phyloP scores from a whole-genome alignment of 1,284 basidiomycete genomes.

The Peniophora sp. region DNA sequence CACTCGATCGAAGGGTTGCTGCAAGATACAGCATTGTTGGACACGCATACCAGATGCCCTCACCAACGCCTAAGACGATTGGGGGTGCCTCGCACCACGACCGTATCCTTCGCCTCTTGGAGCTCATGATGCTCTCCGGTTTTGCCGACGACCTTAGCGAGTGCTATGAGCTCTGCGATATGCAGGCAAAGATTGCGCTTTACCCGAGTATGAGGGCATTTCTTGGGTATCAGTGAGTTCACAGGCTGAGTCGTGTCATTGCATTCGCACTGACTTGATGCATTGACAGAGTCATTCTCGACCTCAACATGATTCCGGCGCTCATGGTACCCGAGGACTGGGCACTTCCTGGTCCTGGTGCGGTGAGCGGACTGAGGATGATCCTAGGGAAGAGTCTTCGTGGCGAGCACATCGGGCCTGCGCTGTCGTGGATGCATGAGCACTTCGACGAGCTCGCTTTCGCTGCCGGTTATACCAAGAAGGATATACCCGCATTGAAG shows the following conservation, averaged over 20 bases:
- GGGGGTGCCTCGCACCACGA: conserved; percentile 20
- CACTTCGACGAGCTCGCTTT: conserved; percentile 29
- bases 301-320: conserved; percentile 33
- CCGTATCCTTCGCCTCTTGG: conserved; percentile 28
- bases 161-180: conserved; percentile 27
- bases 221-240: conserved; percentile 30
- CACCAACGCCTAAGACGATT: conserved; percentile 20
- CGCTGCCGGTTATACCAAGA: conserved; percentile 22
- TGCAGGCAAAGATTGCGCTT: conserved; percentile 23
- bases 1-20: conserved; percentile 19
- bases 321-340: conserved; percentile 32
- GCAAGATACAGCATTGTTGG: conserved; percentile 23
- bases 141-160: conserved; percentile 23
- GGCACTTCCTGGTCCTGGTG: conserved; percentile 33
- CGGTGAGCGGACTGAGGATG: conserved; percentile 28
- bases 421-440: conserved; percentile 28
- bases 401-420: conserved; percentile 23
- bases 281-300: conserved; percentile 26
- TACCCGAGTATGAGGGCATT: conserved; percentile 34
- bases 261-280: conserved; percentile 2
- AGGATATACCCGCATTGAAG: conserved; percentile 20
- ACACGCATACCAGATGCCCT: conserved; percentile 31
- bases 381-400: conserved; percentile 28
- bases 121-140: conserved; percentile 29
- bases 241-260: not conserved